Evolutionary conservation across 305 asterid species (phyloP), one percentile per base, ranked within the genome.

Genomic region (Solanum hybrid): DNA sequence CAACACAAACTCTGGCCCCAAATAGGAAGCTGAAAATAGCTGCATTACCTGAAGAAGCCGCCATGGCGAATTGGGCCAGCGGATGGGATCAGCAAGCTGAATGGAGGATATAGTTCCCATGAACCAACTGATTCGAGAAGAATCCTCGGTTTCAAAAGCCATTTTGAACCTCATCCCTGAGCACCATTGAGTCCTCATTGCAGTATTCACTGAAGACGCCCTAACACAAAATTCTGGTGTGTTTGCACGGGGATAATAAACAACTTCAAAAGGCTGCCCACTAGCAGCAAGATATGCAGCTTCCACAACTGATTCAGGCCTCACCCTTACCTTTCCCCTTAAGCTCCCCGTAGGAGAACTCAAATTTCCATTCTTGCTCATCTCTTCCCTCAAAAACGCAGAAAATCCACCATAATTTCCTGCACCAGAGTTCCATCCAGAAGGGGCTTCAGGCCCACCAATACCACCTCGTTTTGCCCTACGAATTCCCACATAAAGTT

Each of bases 101-200:
- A 93, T 95, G 41, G 96, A 90, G 89, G 97, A 90, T 26, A 95
- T 92, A 11, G 98, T 95, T 87, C 99, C 99, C 97, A 94, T 95
- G 90, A 95, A 96, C 98, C 98, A 97, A 91, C 98, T 95, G 87
- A 95, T 95, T 68, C 98, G 92, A 4, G 98, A 93, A 38, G 97
- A 93, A 90, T 96, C 98, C 95, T 96, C 99, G 0, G 98, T 95
- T 91, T 97, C 99, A 86, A 96, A 95, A 6, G 98, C 95, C 98
- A 97, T 97, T 95, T 97, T 97, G 92, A 97, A 96, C 94, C 98
- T 97, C 98, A 96, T 94, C 72, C 98, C 98, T 10, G 97, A 88
- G 89, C 93, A 93, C 99, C 98, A 96, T 87, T 93, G 97, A 45
- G 92, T 92, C 94, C 95, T 95, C 95, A 94, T 90, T 9, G 97